Conservation (phyloP, 352 stramenopile species). For the Phytophthora uliginosa region DNA sequence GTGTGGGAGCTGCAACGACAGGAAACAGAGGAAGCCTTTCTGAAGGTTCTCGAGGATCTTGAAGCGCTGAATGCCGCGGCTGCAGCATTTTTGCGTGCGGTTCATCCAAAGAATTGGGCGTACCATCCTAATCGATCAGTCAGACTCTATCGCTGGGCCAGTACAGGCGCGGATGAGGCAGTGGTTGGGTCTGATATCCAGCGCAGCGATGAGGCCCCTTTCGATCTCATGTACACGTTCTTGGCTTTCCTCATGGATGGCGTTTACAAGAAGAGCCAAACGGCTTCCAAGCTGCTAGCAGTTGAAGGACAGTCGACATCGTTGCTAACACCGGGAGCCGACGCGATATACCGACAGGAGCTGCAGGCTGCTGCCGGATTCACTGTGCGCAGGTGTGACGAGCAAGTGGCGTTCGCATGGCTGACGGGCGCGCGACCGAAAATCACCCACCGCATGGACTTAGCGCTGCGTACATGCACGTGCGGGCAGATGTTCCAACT, state of each 20-base stretch:
- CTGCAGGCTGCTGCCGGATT: constrained; percentile 66
- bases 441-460: constrained; percentile 72
- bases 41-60: constrained; percentile 56
- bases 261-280: constrained; percentile 79
- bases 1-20: constrained; percentile 73
- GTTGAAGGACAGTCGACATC: constrained; percentile 26
- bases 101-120: constrained; percentile 78
- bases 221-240: constrained; percentile 86
- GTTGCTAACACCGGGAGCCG: constrained; percentile 67
- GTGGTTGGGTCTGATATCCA: constrained; percentile 68
- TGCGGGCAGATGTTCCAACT: constrained; percentile 80
- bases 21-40: constrained; percentile 68
- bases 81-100: constrained; percentile 61
- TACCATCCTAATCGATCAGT: constrained; percentile 73
- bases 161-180: constrained; percentile 65
- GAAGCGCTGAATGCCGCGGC: constrained; percentile 65
- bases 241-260: constrained; percentile 84
- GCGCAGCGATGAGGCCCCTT: constrained; percentile 76
- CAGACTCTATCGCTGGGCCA: constrained; percentile 76
- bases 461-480: constrained; percentile 69
- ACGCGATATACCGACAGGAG: constrained; percentile 74
- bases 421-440: constrained; percentile 74
- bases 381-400: constrained; percentile 72
- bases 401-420: constrained; percentile 81
- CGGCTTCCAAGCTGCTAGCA: constrained; percentile 58